phyloP scores from a whole-genome alignment of 805 yeast genomes.

The Candida berthetii region DNA sequence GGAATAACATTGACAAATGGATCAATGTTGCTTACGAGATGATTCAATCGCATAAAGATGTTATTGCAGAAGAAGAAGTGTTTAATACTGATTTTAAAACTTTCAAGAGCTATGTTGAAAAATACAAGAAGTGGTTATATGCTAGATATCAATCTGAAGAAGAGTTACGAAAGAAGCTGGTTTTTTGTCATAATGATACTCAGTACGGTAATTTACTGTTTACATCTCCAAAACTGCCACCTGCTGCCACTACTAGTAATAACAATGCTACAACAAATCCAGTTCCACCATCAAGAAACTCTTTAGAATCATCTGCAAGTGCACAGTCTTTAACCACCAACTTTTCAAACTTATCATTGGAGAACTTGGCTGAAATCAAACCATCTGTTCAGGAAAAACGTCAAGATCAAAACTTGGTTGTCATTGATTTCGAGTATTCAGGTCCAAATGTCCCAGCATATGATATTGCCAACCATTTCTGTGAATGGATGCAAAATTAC shows the following conservation, averaged over 20 bases:
- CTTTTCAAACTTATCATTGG: constrained; percentile 16
- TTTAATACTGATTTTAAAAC: constrained; percentile 40
- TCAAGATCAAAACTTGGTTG: constrained; percentile 74
- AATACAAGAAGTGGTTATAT: constrained; percentile 61
- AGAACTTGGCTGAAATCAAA: constrained; percentile 19
- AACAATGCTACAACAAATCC: no score
- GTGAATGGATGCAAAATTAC: constrained; percentile 97
- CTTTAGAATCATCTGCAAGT: constrained; percentile 1
- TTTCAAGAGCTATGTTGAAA: constrained; percentile 41
- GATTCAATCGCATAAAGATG: constrained; percentile 34
- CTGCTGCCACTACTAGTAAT: no score
- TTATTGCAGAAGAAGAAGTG: constrained; percentile 27
- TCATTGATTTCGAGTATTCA: constrained; percentile 94
- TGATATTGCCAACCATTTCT: constrained; percentile 89
- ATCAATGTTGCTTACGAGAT: constrained; percentile 35
- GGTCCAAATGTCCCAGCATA: constrained; percentile 87
- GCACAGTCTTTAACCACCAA: constrained; percentile 7
- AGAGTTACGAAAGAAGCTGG: constrained; percentile 42
- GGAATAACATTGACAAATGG: constrained; percentile 77
- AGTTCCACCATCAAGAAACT: neutral
- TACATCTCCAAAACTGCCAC: constrained; percentile 42
- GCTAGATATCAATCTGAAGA: constrained; percentile 36
- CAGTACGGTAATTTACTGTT: constrained; percentile 91
- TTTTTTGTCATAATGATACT: constrained; percentile 93
- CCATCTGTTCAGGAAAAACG: constrained; percentile 31